Evolutionary conservation across 345 rosid species (phyloP).

Genomic region (Crucihimalaya himalaica): DNA sequence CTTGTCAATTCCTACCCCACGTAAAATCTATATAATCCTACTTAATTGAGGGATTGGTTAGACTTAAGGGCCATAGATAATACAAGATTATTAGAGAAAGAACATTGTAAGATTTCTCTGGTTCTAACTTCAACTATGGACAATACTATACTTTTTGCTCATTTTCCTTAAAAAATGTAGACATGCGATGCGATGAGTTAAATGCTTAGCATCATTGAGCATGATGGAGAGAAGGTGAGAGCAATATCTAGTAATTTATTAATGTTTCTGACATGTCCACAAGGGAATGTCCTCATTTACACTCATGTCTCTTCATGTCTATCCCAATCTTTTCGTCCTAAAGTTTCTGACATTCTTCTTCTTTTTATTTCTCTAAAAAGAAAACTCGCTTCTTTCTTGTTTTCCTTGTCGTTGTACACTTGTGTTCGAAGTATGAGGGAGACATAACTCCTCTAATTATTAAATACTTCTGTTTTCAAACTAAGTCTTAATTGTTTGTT

Average conservation of each 20-base stretch:
- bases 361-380: not conserved
- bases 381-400: not conserved
- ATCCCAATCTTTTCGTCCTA: slow-evolving; percentile 28
- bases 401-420: not conserved
- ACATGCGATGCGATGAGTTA: slow-evolving; percentile 30
- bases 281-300: slow-evolving; percentile 38
- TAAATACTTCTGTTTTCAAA: too few species aligned
- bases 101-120: not conserved
- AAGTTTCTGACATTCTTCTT: slow-evolving; percentile 35
- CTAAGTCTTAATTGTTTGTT: not conserved
- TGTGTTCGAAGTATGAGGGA: not conserved
- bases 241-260: slow-evolving; percentile 14
- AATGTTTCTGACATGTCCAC: slow-evolving; percentile 34
- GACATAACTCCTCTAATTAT: not conserved
- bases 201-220: slow-evolving; percentile 37
- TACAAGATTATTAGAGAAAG: not conserved
- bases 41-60: not conserved
- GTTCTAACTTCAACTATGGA: slow-evolving; percentile 1
- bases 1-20: not conserved
- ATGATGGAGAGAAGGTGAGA: slow-evolving; percentile 27
- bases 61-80: not conserved
- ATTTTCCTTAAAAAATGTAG: not conserved
- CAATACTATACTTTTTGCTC: not conserved
- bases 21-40: not conserved
- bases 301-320: slow-evolving; percentile 37